These are phyloP conservation scores for Cordyceps javanica DNA, from an alignment of 2,329 filamentous ascomycete genomes.

Conservation along the genomic window DNA sequence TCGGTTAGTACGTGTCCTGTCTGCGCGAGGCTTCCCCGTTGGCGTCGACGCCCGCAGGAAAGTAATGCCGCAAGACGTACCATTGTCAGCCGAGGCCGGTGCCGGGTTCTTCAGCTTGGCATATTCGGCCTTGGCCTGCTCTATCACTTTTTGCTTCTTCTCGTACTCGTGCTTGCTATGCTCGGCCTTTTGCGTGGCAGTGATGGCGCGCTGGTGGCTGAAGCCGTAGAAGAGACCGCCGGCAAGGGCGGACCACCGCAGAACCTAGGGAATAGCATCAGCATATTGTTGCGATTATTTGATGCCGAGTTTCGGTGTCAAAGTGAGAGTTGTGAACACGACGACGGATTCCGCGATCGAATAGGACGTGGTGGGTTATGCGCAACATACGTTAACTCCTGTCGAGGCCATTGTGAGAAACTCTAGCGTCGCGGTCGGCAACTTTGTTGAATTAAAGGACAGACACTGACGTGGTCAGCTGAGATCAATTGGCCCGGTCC, in stretches of 20 bases:
- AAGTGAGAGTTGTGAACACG: not conserved
- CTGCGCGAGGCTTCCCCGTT: not conserved
- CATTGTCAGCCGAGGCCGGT: slow-evolving; percentile 26
- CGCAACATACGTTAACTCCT: slow-evolving; percentile 59
- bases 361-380: slow-evolving; percentile 6
- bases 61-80: slow-evolving; percentile 21
- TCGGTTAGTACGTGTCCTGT: slow-evolving; percentile 17
- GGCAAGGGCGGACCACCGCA: slow-evolving; percentile 92
- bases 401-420: slow-evolving; percentile 56
- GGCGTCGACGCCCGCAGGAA: slow-evolving; percentile 7
- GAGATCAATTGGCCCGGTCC: slow-evolving; percentile 40
- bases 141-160: slow-evolving; percentile 86
- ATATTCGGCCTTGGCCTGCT: slow-evolving; percentile 88
- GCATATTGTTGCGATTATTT: slow-evolving; percentile 3
- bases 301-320: not conserved
- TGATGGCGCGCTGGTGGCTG: slow-evolving; percentile 83
- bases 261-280: slow-evolving; percentile 58
- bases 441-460: slow-evolving; percentile 18
- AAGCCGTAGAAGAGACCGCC: slow-evolving; percentile 93
- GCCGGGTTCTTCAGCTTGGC: slow-evolving; percentile 63
- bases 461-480: slow-evolving; percentile 26
- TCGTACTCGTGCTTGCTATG: slow-evolving; percentile 77
- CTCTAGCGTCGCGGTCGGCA: slow-evolving; percentile 37
- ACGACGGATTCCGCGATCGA: not conserved
- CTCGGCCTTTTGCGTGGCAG: slow-evolving; percentile 60